Base-by-base conservation (phyloP, 1,284 basidiomycete genomes). In the Serendipita sp. region DNA sequence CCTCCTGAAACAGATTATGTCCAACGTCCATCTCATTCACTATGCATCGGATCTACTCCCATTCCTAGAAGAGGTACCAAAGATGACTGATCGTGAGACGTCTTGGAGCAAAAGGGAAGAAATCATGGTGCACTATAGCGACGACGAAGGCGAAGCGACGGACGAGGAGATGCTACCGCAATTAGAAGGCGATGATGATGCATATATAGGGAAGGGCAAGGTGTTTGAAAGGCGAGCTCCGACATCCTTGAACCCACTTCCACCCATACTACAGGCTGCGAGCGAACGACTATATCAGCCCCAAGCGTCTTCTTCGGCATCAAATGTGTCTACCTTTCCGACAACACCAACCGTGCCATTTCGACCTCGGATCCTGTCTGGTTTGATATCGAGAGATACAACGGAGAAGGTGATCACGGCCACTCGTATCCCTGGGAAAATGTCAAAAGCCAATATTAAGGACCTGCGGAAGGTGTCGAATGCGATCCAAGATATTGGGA, bases 1-100 rank as follows among this genome's bases (percentile, higher is more conserved):
- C 15, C 76, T 91, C 47, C 80, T 89, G 67, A 87, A 83, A 68
- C 87, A 85, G 0, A 83, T 88, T 67, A 76, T 87, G 12, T 80
- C 82, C 58, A 88, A 89, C 71, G 85, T 85, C 0, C 84, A 89
- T 68, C 79, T 89, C 22, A 76, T 90, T 30, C 86, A 89, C 70
- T 91, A 91, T 66, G 88, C 86, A 43, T 84, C 85, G 13, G 85
- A 88, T 67, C 82, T 90, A 68, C 77, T 88, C 12, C 85, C 85
- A 1, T 90, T 90, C 70, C 74, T 87, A 30, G 87, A 88, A 67
- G 74, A 78, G 58, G 74, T 87, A 10, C 78, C 84, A 3, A 77
- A 71, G 17, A 73, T 87, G 34, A 72, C 75, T 26, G 88, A 91
- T 69, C 77, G 78, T 62, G 87, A 90, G 68, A 75, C 77, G 17